Percentiles rank a stretch among this genome's conserved stretches.
Conservation (phyloP, 768 basidiomycete genomes). For the Gloeophyllum trabeum region DNA sequence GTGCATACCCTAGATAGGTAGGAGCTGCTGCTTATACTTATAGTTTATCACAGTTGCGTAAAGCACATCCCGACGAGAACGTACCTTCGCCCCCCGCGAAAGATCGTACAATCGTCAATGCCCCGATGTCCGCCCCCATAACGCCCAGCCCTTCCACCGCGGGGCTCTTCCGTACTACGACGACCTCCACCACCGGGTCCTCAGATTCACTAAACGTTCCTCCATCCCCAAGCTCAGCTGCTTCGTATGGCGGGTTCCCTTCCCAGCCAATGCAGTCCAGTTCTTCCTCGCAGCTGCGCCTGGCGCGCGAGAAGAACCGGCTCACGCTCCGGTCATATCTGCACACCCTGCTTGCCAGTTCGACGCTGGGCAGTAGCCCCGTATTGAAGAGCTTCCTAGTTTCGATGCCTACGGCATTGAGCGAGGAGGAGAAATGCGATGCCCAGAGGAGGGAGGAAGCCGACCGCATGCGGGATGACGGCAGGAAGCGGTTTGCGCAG, state of each 20-base stretch:
- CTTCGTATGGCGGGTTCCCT: too few species aligned
- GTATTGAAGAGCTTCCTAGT: slow-evolving; percentile 82
- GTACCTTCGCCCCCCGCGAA: slow-evolving; percentile 81
- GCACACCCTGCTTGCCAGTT: slow-evolving; percentile 62
- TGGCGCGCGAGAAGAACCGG: slow-evolving; percentile 89
- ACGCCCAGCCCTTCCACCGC: slow-evolving; percentile 14
- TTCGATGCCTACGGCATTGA: slow-evolving; percentile 59
- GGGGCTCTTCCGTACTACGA: slow-evolving; percentile 10
- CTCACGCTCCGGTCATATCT: slow-evolving; percentile 90
- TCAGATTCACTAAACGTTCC: not conserved
- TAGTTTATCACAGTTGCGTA: slow-evolving; percentile 55
- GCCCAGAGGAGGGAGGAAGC: slow-evolving; percentile 75
- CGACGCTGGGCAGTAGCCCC: slow-evolving; percentile 71
- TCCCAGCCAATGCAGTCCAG: too few species aligned
- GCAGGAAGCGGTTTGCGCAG: slow-evolving; percentile 69
- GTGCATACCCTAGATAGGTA: slow-evolving; percentile 11
- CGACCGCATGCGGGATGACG: slow-evolving; percentile 80
- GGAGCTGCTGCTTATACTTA: slow-evolving; percentile 5
- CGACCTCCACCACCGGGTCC: slow-evolving; percentile 10
- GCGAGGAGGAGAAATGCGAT: slow-evolving; percentile 69
- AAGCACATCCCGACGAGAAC: slow-evolving; percentile 75
- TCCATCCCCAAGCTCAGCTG: not conserved
- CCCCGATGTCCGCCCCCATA: slow-evolving; percentile 25
- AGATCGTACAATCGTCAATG: slow-evolving; percentile 64
- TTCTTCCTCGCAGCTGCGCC: slow-evolving; percentile 6